A percentile compares a stretch with the other conserved stretches of the same genome.
These are phyloP conservation scores for Scortechinia acanthostroma DNA, from an alignment of 2,329 filamentous ascomycete species.

Conservation along the genomic window DNA sequence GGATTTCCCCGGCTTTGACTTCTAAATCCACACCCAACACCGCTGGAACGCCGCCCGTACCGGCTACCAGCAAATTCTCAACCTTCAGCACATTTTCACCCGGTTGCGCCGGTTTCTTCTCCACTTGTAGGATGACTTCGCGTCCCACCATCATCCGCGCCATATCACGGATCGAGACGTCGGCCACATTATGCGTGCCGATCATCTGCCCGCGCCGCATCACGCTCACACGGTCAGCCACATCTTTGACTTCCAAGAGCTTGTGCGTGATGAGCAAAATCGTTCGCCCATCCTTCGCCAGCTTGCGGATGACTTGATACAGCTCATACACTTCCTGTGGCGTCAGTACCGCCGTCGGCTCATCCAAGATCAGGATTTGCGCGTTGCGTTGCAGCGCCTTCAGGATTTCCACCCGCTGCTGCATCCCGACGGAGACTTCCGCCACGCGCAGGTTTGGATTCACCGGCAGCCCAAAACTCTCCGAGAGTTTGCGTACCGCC, in stretches of 20 bases:
- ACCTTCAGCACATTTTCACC: not conserved
- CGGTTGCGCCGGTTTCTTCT: not conserved
- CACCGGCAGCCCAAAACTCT: too few species aligned
- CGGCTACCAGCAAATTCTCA: not conserved
- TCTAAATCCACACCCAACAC: not conserved
- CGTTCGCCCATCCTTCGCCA: not conserved
- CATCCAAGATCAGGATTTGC: not conserved
- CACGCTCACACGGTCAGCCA: not conserved
- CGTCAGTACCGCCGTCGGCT: not conserved
- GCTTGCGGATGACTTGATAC: not conserved
- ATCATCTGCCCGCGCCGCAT: not conserved
- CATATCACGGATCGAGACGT: not conserved
- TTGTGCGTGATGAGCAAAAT: not conserved
- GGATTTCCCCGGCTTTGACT: not conserved
- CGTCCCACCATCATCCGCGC: not conserved
- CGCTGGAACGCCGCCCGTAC: not conserved
- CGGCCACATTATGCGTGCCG: not conserved
- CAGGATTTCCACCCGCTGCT: not conserved
- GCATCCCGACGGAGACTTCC: not conserved
- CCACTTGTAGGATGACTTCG: too few species aligned
- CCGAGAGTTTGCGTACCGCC: too few species aligned
- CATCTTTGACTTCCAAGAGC: not conserved
- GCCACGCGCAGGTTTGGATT: too few species aligned
- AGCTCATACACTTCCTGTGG: not conserved
- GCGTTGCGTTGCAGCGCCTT: not conserved